A percentile compares a stretch with the other conserved stretches of the same genome.
These are phyloP conservation scores for Candolleomyces eurysporus DNA, from an alignment of 768 basidiomycete genomes.

Conservation along the genomic window DNA sequence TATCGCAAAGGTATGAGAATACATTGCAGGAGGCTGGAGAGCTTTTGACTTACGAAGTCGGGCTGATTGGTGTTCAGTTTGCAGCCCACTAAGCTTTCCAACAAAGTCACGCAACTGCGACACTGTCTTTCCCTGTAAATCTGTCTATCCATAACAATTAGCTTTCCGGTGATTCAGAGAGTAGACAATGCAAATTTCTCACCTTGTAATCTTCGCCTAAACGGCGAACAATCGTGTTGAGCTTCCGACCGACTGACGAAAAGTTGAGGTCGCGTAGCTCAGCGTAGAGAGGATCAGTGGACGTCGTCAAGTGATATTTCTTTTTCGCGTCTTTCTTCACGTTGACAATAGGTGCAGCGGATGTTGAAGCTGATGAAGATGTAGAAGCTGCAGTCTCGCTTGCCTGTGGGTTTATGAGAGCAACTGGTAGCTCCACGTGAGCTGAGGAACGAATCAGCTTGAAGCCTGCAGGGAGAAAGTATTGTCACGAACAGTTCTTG, in stretches of 20 bases:
- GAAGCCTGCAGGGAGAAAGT: background rate
- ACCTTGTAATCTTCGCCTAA: constrained; percentile 94
- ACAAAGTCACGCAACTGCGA: constrained; percentile 93
- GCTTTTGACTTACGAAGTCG: constrained; percentile 68
- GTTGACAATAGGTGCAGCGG: constrained; percentile 43
- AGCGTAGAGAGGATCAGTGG: constrained; percentile 75
- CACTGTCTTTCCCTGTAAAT: constrained; percentile 88
- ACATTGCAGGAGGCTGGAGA: background rate
- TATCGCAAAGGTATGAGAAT: constrained; percentile 27
- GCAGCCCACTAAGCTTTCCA: constrained; percentile 88
- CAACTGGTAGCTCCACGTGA: constrained; percentile 74
- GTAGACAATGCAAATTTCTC: constrained; percentile 5
- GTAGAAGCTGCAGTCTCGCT: constrained; percentile 33
- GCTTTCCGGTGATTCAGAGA: background rate
- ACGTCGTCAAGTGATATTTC: constrained; percentile 80
- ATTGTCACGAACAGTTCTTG: constrained; percentile 66
- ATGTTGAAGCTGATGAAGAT: constrained; percentile 26
- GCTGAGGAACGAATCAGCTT: constrained; percentile 38
- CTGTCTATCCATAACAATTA: constrained; percentile 46
- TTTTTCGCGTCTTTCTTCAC: constrained; percentile 80
- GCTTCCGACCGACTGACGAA: constrained; percentile 76
- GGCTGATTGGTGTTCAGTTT: constrained; percentile 87
- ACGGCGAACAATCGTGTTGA: constrained; percentile 79
- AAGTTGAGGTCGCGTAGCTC: constrained; percentile 93
- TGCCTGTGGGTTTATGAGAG: constrained; percentile 57